Evolutionary conservation across 2,329 filamentous ascomycete genomes (phyloP), one percentile per base, ranked within the genome.

Genomic region (Xylaria sp.): DNA sequence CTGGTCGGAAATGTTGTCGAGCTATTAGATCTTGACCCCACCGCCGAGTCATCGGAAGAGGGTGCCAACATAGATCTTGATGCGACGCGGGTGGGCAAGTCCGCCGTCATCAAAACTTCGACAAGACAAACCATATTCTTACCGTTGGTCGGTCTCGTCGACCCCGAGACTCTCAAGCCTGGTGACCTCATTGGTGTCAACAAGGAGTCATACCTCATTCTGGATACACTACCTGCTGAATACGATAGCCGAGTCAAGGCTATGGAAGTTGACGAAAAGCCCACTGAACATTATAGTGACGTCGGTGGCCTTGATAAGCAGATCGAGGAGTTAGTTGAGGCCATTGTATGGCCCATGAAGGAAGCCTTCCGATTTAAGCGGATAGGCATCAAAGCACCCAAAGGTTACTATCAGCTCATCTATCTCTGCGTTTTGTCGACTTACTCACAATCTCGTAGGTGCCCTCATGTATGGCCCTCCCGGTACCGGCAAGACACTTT

Each of bases 201-300:
- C 76, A 99, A 99, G 79, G 95, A 99, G 72, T 97, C 93, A 60
- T 99, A 99, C 74, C 86, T 99, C 42, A 91, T 99, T 66, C 83
- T 99, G 59, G 95, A 99, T 73, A 99, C 94, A 23, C 82, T 99
- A 66, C 94, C 94, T 1, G 94, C 94, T 52, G 95, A 99, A 76
- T 99, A 99, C 73, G 94, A 99, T 74, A 97, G 93, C 78, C 87
- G 94, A 75, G 94, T 99, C 67, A 99, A 99, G 81, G 95, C 95
- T 42, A 99, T 99, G 94, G 95, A 99, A 80, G 94, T 99, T 6
- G 94, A 99, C 71, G 95, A 99, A 83, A 99, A 99, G 82, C 95
- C 94, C 8, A 97, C 92, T 46, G 94, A 99, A 78, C 96, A 97
- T 78, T 99, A 99, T 79, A 94, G 88, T 57, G 94, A 99, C 78